Conservation (phyloP, 1,284 basidiomycete genomes). For the Sanghuangporus baumii region DNA sequence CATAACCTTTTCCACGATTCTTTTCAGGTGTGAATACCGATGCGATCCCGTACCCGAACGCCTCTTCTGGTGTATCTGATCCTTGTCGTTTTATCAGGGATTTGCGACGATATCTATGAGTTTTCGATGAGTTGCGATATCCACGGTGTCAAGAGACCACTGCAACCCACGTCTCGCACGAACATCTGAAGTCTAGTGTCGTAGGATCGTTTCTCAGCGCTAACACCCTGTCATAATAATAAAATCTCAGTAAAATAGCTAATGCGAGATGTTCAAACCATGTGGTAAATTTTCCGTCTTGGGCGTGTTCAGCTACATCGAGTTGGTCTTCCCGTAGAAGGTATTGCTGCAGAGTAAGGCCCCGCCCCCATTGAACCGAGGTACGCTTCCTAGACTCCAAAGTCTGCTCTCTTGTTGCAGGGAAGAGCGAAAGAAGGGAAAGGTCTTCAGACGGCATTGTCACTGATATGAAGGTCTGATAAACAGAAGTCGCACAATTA, state of each 20-base stretch:
- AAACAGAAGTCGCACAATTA: background rate
- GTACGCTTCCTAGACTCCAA: constrained; percentile 31
- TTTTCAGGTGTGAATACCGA: constrained; percentile 43
- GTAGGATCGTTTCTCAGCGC: constrained; percentile 33
- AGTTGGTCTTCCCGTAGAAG: constrained; percentile 29
- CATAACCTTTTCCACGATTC: constrained; percentile 44
- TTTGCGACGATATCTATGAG: constrained; percentile 15
- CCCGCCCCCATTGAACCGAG: constrained; percentile 31
- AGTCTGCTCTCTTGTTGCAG: constrained; percentile 30
- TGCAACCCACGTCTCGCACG: constrained; percentile 39
- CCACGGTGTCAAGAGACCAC: background rate
- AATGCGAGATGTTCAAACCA: constrained; percentile 28
- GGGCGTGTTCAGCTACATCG: constrained; percentile 32
- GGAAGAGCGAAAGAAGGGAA: constrained; percentile 15
- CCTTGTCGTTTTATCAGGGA: background rate
- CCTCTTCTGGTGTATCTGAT: constrained; percentile 20
- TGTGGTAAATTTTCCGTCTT: constrained; percentile 31
- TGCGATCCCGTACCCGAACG: constrained; percentile 40
- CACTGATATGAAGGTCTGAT: background rate
- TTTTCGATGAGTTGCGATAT: background rate
- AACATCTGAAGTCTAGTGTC: constrained; percentile 37
- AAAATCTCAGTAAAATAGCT: background rate
- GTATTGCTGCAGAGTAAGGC: constrained; percentile 31
- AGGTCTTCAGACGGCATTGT: constrained; percentile 7
- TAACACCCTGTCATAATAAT: constrained; percentile 33